Evolutionary conservation across 1,139 yeast species (phyloP).

Genomic region (Kurtzmaniella quercitrusa): DNA sequence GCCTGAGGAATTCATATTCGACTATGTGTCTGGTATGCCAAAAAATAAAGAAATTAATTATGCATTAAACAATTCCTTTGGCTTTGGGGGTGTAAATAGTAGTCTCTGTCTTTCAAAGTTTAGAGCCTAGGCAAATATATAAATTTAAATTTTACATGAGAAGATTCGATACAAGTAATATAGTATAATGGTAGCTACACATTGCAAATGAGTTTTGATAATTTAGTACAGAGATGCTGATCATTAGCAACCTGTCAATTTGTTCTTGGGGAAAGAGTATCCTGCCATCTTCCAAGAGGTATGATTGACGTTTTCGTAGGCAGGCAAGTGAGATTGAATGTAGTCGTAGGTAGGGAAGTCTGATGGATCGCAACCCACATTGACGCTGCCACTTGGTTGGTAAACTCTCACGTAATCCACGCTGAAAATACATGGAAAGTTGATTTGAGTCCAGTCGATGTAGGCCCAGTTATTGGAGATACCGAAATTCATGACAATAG

Average conservation of each 20-base stretch:
- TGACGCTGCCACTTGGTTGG: slow-evolving; percentile 20
- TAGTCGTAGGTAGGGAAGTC: slow-evolving; percentile 24
- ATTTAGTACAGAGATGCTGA: neutral
- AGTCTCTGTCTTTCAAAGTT: slow-evolving; percentile 50
- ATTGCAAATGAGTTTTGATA: neutral
- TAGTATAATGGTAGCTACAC: neutral
- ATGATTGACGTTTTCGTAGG: slow-evolving; percentile 20
- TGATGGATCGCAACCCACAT: slow-evolving; percentile 23
- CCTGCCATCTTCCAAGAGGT: slow-evolving; percentile 24
- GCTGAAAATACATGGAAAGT: slow-evolving; percentile 23
- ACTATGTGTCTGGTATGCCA: slow-evolving; percentile 55
- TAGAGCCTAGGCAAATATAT: neutral
- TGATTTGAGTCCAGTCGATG: slow-evolving; percentile 25
- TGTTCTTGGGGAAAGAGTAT: slow-evolving; percentile 20
- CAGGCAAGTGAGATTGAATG: slow-evolving; percentile 18
- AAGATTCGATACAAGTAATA: neutral
- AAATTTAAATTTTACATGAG: neutral
- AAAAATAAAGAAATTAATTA: slow-evolving; percentile 38
- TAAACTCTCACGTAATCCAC: slow-evolving; percentile 26
- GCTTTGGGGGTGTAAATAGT: slow-evolving; percentile 96
- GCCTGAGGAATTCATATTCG: slow-evolving; percentile 34
- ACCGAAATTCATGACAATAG: slow-evolving; percentile 26
- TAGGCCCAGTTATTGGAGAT: slow-evolving; percentile 29
- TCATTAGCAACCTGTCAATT: slow-evolving; percentile 9
- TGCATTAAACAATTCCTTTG: slow-evolving; percentile 88